Base-by-base conservation (phyloP, 78 protist genomes). In the Dictyostelium capitatum region DNA sequence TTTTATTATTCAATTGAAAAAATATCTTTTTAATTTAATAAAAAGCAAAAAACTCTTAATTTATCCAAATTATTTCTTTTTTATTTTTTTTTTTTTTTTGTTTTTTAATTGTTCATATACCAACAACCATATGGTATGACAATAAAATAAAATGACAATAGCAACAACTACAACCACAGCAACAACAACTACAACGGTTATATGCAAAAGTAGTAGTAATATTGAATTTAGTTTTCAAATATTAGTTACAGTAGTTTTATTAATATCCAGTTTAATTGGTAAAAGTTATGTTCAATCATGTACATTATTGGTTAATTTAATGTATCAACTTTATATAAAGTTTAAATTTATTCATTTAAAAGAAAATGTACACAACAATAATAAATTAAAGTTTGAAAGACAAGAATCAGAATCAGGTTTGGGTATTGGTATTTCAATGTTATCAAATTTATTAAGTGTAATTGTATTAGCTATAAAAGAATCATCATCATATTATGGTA, bases 161-260 rank as follows among this genome's bases (percentile, higher is more conserved):
- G n/a, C n/a, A n/a, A n/a, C n/a, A n/a, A n/a, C n/a, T n/a, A n/a
- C n/a, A n/a, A 57, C 30, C 25, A 8, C 65, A 54, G 1, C n/a
- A 20, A 56, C 10, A 56, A 56, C 5, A 59, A 53, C 19, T 14
- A 1, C 23, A 53, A 53, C 6, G 14, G 19, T 53, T 17, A 53
- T 53, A 53, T 37, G 43, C 2, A 37, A 37, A 37, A 37, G 19
- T 53, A 53, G 25, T 59, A 59, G 32, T 9, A 28, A 65, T 25
- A 28, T 65, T 14, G 73, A 65, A 65, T 65, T 65, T 32, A 65
- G 10, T 65, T 30, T 65, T 23, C 73, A 65, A 65, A 14, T 65
- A 30, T 65, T 14, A 65, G n/a, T 65, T 4, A 12, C 73, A 12
- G 28, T 65, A 30, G 28, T 65, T 3, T 23, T 65, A 65, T 30